phyloP scores from a whole-genome alignment of 768 basidiomycete species.

The Trametes sanguinea region DNA sequence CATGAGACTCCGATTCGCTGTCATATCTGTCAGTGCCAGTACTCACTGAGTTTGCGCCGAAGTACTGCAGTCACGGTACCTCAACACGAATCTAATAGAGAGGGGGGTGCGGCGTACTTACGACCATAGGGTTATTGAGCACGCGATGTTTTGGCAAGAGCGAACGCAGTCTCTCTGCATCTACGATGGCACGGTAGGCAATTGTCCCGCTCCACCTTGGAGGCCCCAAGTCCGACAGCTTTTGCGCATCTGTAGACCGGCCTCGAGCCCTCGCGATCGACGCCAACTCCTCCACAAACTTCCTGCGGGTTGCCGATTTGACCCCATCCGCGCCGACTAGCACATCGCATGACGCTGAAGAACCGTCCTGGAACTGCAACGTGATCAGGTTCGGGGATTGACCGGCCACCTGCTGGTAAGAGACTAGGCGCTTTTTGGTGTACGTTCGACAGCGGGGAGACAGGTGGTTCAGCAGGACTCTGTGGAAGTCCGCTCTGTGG shows the following conservation, averaged over 20 bases:
- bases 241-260: conserved; percentile 41
- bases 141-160: conserved; percentile 25
- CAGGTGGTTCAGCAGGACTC: conserved; percentile 52
- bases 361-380: conserved; percentile 63
- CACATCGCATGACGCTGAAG: conserved; percentile 59
- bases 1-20: conserved; percentile 28
- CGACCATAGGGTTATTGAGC: conserved; percentile 25
- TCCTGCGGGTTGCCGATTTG: conserved; percentile 50
- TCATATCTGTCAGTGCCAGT: conserved; percentile 35
- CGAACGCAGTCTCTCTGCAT: conserved; percentile 34
- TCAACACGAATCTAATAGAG: not conserved
- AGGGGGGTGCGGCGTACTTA: conserved; percentile 5
- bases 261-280: conserved; percentile 40
- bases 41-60: conserved; percentile 42
- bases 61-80: conserved; percentile 46
- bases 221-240: conserved; percentile 42
- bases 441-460: conserved; percentile 47
- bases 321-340: conserved; percentile 73
- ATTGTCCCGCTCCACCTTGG: conserved; percentile 61
- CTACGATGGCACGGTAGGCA: conserved; percentile 62
- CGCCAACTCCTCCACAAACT: conserved; percentile 37
- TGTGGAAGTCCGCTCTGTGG: conserved; percentile 71
- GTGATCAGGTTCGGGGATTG: conserved; percentile 39
- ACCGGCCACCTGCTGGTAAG: conserved; percentile 45
- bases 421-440: conserved; percentile 59